Percentiles rank a stretch among this genome's conserved stretches.
Evolutionary conservation across 2,329 filamentous ascomycete genomes (phyloP).

Genomic region (Lasiodiplodia hormozganensis): DNA sequence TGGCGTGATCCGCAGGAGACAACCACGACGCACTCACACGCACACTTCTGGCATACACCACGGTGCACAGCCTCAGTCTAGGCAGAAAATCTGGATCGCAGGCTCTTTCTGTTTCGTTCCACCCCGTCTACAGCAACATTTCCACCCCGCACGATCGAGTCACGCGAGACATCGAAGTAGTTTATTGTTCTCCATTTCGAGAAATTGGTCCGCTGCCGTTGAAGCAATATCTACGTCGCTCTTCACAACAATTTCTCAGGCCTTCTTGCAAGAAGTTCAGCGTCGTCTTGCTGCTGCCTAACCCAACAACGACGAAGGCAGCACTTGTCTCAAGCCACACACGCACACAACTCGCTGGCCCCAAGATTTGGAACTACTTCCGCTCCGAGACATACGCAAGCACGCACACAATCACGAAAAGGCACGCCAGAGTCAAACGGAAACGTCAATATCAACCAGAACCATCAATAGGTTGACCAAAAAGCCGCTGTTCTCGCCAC

Average conservation of each 20-base stretch:
- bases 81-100: neutral
- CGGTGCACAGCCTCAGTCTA: constrained; percentile 2
- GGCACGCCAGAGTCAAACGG: neutral
- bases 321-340: neutral
- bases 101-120: neutral
- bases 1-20: constrained; percentile 24
- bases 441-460: neutral
- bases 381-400: neutral
- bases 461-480: neutral
- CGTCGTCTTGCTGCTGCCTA: neutral
- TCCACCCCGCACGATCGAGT: neutral
- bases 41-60: neutral
- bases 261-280: neutral
- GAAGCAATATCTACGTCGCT: neutral
- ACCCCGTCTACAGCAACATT: neutral
- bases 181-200: neutral
- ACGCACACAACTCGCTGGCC: neutral
- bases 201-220: neutral
- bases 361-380: neutral
- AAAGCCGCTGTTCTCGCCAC: neutral
- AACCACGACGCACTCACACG: constrained; percentile 4
- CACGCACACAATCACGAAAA: neutral
- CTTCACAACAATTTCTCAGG: neutral
- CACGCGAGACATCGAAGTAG: neutral
- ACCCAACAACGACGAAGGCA: neutral